phyloP scores from a whole-genome alignment of 495 filamentous ascomycete species.

The Massariosphaeria phaeospora region DNA sequence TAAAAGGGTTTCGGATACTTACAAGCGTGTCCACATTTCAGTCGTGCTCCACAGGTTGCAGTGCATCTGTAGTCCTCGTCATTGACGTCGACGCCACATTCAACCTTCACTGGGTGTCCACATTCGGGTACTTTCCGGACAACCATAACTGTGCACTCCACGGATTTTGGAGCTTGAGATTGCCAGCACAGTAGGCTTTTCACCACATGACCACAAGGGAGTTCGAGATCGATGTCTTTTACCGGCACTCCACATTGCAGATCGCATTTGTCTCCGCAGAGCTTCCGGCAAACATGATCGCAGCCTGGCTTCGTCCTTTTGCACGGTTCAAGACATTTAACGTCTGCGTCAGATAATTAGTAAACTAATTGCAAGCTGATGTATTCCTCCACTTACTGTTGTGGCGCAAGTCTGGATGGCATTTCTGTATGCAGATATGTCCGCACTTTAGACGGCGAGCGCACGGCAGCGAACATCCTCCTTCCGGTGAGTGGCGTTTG shows the following conservation, averaged over 20 bases:
- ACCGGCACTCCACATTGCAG: slow-evolving; percentile 45
- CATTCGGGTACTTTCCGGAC: slow-evolving; percentile 50
- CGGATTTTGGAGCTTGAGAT: slow-evolving; percentile 38
- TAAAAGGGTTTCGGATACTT: no score
- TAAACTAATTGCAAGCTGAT: no score
- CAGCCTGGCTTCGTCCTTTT: slow-evolving; percentile 55
- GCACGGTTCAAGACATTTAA: slow-evolving; percentile 59
- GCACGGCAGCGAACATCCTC: slow-evolving; percentile 62
- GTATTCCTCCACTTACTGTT: no score
- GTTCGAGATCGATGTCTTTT: slow-evolving; percentile 37
- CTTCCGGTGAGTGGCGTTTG: slow-evolving; percentile 57
- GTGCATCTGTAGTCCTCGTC: slow-evolving; percentile 44
- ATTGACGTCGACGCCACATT: slow-evolving; percentile 46
- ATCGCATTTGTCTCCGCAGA: slow-evolving; percentile 59
- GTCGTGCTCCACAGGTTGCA: slow-evolving; percentile 42
- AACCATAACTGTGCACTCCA: slow-evolving; percentile 41
- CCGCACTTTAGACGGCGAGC: slow-evolving; percentile 61
- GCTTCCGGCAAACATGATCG: slow-evolving; percentile 41
- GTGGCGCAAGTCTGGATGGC: slow-evolving; percentile 53
- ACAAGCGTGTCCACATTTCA: slow-evolving; percentile 63
- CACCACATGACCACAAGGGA: slow-evolving; percentile 59
- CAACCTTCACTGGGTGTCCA: slow-evolving; percentile 48
- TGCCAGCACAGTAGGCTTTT: slow-evolving; percentile 50
- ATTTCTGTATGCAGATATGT: slow-evolving; percentile 63
- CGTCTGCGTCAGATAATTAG: no score